Base-by-base conservation (phyloP, 345 rosid species). In the Tarenaya hassleriana region DNA sequence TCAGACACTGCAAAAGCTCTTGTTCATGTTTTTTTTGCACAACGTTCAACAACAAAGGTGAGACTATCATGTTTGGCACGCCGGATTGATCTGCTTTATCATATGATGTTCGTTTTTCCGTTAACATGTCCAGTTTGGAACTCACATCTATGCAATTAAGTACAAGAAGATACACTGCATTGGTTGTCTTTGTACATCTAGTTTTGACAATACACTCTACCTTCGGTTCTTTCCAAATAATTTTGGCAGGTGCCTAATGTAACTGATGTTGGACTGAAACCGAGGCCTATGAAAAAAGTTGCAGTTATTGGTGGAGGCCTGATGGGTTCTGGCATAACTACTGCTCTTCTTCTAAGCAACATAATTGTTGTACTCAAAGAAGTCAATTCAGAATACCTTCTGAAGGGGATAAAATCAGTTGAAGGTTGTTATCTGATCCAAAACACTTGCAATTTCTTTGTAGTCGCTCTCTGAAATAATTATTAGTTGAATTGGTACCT, bases 241-340 rank as follows among this genome's bases (percentile, higher is more conserved):
- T 59, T 60, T 59, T 39, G n/a, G 67, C 88, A 91, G 98, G 88
- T 87, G 66, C 98, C 98, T 37, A 79, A 71, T 66, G 78, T 91
- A 50, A 76, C 98, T 48, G 96, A 87, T 67, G 37, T 69, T 73
- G 90, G 95, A 49, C 81, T 91, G 56, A 87, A 91, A 69, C 96
- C 96, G 10, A 76, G 86, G 67, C 60, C 60, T 52, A 63, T 81
- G 17, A 91, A 77, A 67, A 91, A 87, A 66, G 92, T 79, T 66
- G 96, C 98, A 50, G 84, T 91, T 48, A 84, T 91, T 67, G 98
- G 98, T 67, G 96, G 98, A 64, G 98, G 98, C 52, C 75, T 91
- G 39, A 91, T 91, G 96, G 98, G 98, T 61, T 86, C 94, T 69
- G 97, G 96, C 71, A 90, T 90, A 45, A 84, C 94, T 64, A 84